Evolutionary conservation across 768 basidiomycete genomes (phyloP).

Genomic region (Lactarius akahatsu): DNA sequence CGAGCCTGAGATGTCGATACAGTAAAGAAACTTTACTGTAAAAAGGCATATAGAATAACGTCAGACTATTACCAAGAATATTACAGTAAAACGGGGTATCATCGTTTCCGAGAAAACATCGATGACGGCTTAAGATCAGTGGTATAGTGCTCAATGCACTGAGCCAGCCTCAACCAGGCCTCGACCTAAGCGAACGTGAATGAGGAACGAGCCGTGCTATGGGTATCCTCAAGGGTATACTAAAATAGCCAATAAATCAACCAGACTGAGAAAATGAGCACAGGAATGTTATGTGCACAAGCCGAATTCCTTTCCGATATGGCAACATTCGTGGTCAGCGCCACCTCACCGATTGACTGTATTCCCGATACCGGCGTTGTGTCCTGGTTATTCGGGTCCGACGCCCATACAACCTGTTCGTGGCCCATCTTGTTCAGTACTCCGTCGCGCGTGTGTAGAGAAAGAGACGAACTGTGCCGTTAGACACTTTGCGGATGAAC

Average conservation of each 20-base stretch:
- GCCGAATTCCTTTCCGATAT: not conserved
- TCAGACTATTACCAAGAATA: too few relatives aligned
- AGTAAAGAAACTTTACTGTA: too few relatives aligned
- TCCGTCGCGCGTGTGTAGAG: slow-evolving; percentile 32
- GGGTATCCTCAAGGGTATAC: too few relatives aligned
- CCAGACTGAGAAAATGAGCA: not conserved
- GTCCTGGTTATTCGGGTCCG: slow-evolving; percentile 54
- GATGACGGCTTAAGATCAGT: too few relatives aligned
- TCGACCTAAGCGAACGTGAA: not conserved
- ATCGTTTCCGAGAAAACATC: too few relatives aligned
- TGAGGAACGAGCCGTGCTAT: not conserved
- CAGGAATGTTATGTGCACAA: not conserved
- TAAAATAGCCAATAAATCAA: not conserved
- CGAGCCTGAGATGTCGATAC: too few relatives aligned
- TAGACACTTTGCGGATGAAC: slow-evolving; percentile 55
- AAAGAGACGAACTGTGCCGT: slow-evolving; percentile 44
- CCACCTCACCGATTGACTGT: slow-evolving; percentile 47
- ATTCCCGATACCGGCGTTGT: slow-evolving; percentile 37
- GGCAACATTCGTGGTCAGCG: slow-evolving; percentile 33
- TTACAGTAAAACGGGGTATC: too few relatives aligned
- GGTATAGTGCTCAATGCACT: not conserved
- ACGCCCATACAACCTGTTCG: slow-evolving; percentile 53
- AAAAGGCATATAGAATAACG: too few relatives aligned
- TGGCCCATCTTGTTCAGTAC: not conserved
- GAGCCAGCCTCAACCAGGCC: not conserved